These are phyloP conservation scores for Mortierella sp. DNA, from an alignment of 371 early-diverging fungal genomes.

Conservation along the genomic window DNA sequence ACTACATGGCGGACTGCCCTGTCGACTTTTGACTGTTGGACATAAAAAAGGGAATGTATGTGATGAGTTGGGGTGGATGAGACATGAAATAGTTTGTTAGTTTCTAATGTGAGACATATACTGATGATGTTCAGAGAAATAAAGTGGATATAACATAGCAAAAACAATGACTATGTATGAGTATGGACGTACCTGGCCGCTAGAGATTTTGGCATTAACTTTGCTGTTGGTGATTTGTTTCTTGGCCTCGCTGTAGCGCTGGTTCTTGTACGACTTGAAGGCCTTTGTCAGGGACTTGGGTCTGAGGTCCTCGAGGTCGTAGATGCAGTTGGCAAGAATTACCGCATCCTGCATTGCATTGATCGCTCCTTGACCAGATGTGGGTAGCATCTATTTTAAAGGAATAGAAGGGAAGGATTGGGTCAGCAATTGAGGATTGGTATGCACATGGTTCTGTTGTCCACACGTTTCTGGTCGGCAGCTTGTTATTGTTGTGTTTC, in stretches of 20 bases:
- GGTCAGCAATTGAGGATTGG: neutral
- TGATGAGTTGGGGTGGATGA: neutral
- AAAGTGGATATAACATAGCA: neutral
- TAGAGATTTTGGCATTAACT: conserved; percentile 5
- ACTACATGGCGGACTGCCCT: neutral
- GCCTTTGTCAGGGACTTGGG: neutral
- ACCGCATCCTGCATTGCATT: conserved; percentile 23
- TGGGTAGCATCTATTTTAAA: conserved; percentile 4
- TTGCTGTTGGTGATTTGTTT: conserved; percentile 8
- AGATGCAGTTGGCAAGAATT: conserved; percentile 2
- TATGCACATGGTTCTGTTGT: neutral
- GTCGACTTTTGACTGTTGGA: neutral
- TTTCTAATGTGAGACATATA: neutral
- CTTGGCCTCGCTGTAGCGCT: conserved; percentile 7
- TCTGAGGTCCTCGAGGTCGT: neutral
- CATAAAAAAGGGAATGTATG: neutral
- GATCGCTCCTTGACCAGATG: conserved; percentile 14
- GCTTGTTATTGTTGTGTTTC: neutral
- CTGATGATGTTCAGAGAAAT: neutral
- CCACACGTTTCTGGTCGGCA: neutral
- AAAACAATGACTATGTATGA: neutral
- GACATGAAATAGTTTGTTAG: neutral
- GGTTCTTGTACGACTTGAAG: conserved; percentile 16
- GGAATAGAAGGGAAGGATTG: neutral
- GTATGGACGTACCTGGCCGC: conserved; percentile 2